phyloP scores from a whole-genome alignment of 2,329 filamentous ascomycete species.

The Botrytis squamosa region DNA sequence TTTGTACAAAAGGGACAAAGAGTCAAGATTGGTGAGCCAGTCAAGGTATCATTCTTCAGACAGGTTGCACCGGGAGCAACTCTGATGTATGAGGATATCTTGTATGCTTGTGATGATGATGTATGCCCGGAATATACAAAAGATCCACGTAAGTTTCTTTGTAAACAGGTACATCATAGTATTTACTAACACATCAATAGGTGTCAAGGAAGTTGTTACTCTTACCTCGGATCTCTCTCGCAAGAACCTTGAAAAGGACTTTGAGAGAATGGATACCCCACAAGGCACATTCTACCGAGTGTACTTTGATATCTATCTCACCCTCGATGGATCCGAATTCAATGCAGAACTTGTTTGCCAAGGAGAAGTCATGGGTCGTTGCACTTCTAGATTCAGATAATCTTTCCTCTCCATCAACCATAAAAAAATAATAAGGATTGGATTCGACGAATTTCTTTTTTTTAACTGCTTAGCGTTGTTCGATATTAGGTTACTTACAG shows the following conservation, averaged over 20 bases:
- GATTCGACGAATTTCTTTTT: slow-evolving; percentile 32
- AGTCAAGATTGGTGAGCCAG: slow-evolving; percentile 98
- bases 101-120: slow-evolving; percentile 97
- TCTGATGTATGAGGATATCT: slow-evolving; percentile 98
- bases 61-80: slow-evolving; percentile 96
- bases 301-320: slow-evolving; percentile 81
- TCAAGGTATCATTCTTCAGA: slow-evolving; percentile 98
- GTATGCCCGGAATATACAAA: slow-evolving; percentile 98
- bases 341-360: slow-evolving; percentile 98
- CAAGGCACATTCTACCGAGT: slow-evolving; percentile 93
- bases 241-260: slow-evolving; percentile 99
- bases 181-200: slow-evolving; percentile 49
- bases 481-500: slow-evolving; percentile 19
- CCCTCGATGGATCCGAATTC: slow-evolving; percentile 95
- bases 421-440: slow-evolving; percentile 22
- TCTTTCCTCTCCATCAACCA: slow-evolving; percentile 10
- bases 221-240: slow-evolving; percentile 94
- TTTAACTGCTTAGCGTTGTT: slow-evolving; percentile 21
- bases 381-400: slow-evolving; percentile 80
- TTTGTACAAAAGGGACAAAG: slow-evolving; percentile 98
- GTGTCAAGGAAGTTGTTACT: slow-evolving; percentile 98
- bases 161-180: neutral
- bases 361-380: slow-evolving; percentile 97
- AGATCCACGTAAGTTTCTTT: slow-evolving; percentile 80
- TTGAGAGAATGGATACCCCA: slow-evolving; percentile 98